Evolutionary conservation across 768 basidiomycete genomes (phyloP).

Genomic region (Boletus coccyginus): DNA sequence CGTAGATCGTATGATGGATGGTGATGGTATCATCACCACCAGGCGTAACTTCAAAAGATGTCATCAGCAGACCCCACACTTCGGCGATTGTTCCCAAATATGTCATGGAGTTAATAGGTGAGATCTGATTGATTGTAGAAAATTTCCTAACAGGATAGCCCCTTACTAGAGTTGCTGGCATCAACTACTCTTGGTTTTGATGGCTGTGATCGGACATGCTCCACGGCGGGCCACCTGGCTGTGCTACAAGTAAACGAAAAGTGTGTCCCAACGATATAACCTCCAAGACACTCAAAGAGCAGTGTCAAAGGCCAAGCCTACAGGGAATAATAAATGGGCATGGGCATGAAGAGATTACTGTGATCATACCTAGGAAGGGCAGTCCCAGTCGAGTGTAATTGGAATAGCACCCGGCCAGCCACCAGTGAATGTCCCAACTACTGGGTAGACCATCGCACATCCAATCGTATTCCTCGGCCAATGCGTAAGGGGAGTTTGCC

Average conservation of each 20-base stretch:
- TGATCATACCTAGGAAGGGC: slow-evolving; percentile 86
- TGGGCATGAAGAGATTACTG: slow-evolving; percentile 2
- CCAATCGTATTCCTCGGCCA: slow-evolving; percentile 69
- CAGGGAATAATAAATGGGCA: neutral
- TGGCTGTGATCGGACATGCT: slow-evolving; percentile 30
- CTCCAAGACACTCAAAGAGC: slow-evolving; percentile 65
- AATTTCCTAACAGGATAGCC: neutral
- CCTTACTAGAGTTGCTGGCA: neutral
- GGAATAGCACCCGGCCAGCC: slow-evolving; percentile 81
- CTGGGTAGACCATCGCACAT: slow-evolving; percentile 75
- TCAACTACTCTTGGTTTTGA: slow-evolving; percentile 27
- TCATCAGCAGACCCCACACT: slow-evolving; percentile 68
- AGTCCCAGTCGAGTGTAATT: slow-evolving; percentile 93
- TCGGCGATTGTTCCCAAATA: slow-evolving; percentile 78
- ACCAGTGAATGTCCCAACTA: slow-evolving; percentile 67
- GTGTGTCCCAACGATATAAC: slow-evolving; percentile 62
- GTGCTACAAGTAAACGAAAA: slow-evolving; percentile 48
- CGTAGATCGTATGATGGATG: neutral
- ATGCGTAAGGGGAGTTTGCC: slow-evolving; percentile 2
- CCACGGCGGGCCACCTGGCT: slow-evolving; percentile 37
- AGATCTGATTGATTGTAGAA: slow-evolving; percentile 21
- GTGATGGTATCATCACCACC: neutral
- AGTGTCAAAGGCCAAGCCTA: too few species aligned
- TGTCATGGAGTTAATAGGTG: slow-evolving; percentile 77
- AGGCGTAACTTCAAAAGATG: slow-evolving; percentile 78